phyloP scores from a whole-genome alignment of 305 asterid species.

The Solanum chacoense region DNA sequence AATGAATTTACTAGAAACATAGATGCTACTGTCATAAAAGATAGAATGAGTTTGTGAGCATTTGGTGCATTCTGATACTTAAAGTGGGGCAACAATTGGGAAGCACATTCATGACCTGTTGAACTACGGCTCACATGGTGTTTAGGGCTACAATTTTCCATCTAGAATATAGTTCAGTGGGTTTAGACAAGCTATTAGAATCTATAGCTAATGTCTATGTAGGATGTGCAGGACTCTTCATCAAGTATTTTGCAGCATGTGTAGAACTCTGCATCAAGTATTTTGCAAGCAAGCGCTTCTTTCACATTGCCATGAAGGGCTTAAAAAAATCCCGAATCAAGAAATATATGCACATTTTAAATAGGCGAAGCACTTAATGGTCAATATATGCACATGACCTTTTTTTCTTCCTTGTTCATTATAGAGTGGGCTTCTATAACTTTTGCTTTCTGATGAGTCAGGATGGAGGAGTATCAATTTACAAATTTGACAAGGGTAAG shows the following conservation, averaged over 20 bases:
- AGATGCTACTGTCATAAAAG: not conserved
- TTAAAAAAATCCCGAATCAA: not conserved
- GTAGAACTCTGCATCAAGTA: not conserved
- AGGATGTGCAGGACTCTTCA: not conserved
- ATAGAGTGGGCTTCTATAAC: not conserved
- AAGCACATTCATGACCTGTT: not conserved
- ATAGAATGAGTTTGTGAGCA: not conserved
- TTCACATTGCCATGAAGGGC: not conserved
- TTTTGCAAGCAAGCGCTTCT: not conserved
- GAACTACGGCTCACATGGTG: not conserved
- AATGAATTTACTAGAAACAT: not conserved
- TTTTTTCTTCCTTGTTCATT: not conserved
- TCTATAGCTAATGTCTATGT: not conserved
- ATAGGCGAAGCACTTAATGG: not conserved
- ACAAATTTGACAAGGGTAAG: conserved; percentile 61
- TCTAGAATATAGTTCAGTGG: not conserved
- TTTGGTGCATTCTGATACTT: not conserved
- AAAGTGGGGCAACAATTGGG: not conserved
- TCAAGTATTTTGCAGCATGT: not conserved
- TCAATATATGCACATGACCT: not conserved
- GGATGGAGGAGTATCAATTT: conserved; percentile 87
- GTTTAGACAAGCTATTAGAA: not conserved
- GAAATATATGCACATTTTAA: not conserved
- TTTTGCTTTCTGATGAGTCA: conserved; percentile 9
- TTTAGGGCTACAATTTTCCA: not conserved